Evolutionary conservation across 176 grass and related monocot species (phyloP).

Genomic region (Urochloa ruziziensis): DNA sequence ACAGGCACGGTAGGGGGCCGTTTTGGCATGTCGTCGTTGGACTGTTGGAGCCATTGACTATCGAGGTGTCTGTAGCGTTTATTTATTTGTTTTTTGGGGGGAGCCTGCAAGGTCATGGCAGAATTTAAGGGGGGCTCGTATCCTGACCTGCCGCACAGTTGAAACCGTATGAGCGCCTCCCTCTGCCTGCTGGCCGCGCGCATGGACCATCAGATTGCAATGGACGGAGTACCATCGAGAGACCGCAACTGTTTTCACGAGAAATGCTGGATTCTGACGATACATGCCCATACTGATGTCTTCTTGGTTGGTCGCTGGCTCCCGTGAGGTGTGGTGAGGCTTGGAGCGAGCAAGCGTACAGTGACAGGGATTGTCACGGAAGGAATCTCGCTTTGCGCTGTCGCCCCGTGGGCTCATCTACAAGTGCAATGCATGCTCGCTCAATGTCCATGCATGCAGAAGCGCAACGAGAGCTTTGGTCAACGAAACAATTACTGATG

Average conservation of each 20-base stretch:
- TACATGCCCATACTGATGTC: background rate
- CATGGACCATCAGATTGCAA: too few relatives aligned
- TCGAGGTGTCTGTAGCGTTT: background rate
- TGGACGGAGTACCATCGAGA: too few relatives aligned
- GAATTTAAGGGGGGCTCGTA: background rate
- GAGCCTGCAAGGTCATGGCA: background rate
- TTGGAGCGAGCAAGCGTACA: background rate
- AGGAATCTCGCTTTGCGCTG: background rate
- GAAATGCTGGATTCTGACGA: background rate
- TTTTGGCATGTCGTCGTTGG: conserved; percentile 19
- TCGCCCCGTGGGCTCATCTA: background rate
- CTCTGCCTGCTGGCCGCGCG: too few relatives aligned
- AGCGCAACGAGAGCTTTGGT: too few relatives aligned
- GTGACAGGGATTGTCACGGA: background rate
- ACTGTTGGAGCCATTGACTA: conserved; percentile 36
- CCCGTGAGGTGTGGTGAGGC: too few relatives aligned
- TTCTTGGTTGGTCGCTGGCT: too few relatives aligned
- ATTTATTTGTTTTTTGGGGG: too few relatives aligned
- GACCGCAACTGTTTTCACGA: background rate
- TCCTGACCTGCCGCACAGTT: too few relatives aligned
- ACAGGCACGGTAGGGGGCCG: conserved; percentile 7
- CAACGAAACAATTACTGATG: conserved; percentile 19
- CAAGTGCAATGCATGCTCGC: background rate
- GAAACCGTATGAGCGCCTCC: background rate
- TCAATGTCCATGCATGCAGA: too few relatives aligned